Evolutionary conservation across 331 rosid genomes (phyloP), one percentile per base, ranked within the genome.

Genomic region (Quercus lobata): DNA sequence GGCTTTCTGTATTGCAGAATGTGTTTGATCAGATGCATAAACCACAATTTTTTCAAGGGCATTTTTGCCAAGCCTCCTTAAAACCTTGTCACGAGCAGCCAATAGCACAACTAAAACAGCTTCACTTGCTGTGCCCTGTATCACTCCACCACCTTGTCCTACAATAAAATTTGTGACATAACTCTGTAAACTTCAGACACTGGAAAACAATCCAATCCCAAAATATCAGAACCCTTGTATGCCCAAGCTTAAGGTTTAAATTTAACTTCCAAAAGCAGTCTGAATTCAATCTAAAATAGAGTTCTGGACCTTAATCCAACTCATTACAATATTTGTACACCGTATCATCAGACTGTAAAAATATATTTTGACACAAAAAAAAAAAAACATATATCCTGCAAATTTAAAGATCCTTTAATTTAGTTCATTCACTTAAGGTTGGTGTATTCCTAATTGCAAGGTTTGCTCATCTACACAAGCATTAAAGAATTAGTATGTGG

Each of bases 91-190:
- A 55, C 97, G 99, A 22, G 97, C 99, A n/a, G 99, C 97, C 83
- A 95, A 52, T 74, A 93, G 66, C 69, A 93, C 99, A 80, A 93
- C 97, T n/a, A 95, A 86, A 74, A 86, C 84, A 77, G 99, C 97
- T 85, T 95, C 97, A 88, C 99, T 92, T 25, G 99, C 97, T 29
- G 99, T 91, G 53, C 99, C 99, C 81, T 92, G 99, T 72, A 95
- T 95, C 56, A 92, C 97, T 84, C 99, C 97, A 75, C 97, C 99
- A 56, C 97, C 97, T 79, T 85, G 72, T 70, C 97, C 97, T 95
- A 84, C 83, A 95, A 57, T 78, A 81, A 57, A 44, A 81, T 60
- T 76, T 69, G 72, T 55, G 16, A 74, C 80, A 49, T 79, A 77
- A 76, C 73, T 78, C 72, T 19, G 32, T 71, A 63, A 62, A 61